Evolutionary conservation across 768 basidiomycete species (phyloP), one percentile per base, ranked within the genome.

Genomic region (Cytidiella melzeri): DNA sequence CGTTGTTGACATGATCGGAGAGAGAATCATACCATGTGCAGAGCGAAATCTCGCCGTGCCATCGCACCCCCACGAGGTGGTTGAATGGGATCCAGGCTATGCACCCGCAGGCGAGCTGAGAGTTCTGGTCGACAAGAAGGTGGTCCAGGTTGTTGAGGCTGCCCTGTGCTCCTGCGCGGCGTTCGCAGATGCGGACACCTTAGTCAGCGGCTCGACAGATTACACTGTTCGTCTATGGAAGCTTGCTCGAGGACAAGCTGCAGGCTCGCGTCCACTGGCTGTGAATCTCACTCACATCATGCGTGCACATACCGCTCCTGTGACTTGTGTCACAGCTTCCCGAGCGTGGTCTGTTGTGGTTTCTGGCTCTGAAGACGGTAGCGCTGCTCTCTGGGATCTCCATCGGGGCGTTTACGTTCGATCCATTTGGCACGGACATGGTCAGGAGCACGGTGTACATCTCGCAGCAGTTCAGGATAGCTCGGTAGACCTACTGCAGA

Each of bases 361-460:
- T 39, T 93, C 88, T 55, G 91, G 91, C 9, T 87, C 88, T 13
- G 76, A 79, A 59, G 92, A 95, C 57, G 90, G 92, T 1, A 89
- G 83, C 53, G 90, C 87, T 0, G 85, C 84, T 3, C 50, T 95
- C 3, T 96, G 93, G 93, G 93, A 95, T 64, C 73, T 92, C 45
- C 95, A 96, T 61, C 72, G 81, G 23, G 86, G 87, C 6, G 69
- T 80, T 6, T 95, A 96, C 54, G 80, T 87, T 11, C 72, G 84
- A 47, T 87, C 89, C 0, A 85, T 92, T 25, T 84, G 84, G 78
- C 87, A 91, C 49, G 75, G 73, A 10, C 51, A 61, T 0, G 59
- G 56, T 7, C 56, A 60, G 9, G 42, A 50, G 49, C 45, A 70
- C 18, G 70, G 75, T 0, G 80, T 95, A 12, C 77, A 79, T 57